Conservation (phyloP, 768 basidiomycete genomes). For the Termitomyces bulborhizus region DNA sequence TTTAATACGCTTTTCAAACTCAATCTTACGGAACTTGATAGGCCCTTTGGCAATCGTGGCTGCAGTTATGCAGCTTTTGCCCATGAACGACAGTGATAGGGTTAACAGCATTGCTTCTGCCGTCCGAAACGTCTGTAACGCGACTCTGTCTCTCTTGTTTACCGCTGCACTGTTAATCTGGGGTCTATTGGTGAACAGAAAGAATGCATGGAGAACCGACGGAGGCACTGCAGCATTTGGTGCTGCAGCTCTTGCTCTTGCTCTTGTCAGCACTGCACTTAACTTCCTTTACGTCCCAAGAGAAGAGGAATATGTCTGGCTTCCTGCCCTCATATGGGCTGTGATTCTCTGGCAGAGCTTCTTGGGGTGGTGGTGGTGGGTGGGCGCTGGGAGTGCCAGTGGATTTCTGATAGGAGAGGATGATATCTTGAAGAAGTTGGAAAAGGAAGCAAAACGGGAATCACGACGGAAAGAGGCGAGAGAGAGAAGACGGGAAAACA, state of each 20-base stretch:
- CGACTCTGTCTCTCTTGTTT: slow-evolving; percentile 92
- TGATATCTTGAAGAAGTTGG: slow-evolving; percentile 62
- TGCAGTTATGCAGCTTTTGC: slow-evolving; percentile 78
- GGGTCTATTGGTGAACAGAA: slow-evolving; percentile 87
- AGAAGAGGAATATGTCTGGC: slow-evolving; percentile 87
- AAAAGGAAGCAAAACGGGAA: slow-evolving; percentile 48
- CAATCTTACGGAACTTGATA: slow-evolving; percentile 16
- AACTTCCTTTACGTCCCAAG: slow-evolving; percentile 83
- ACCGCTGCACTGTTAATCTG: slow-evolving; percentile 85
- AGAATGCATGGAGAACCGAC: slow-evolving; percentile 92
- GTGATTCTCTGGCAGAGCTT: slow-evolving; percentile 97
- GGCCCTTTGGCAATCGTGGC: slow-evolving; percentile 84
- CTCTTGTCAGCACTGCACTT: slow-evolving; percentile 74
- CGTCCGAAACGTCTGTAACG: slow-evolving; percentile 92
- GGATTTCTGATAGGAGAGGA: slow-evolving; percentile 29
- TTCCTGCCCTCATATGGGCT: slow-evolving; percentile 84
- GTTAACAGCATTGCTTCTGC: slow-evolving; percentile 59
- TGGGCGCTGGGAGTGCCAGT: slow-evolving; percentile 83
- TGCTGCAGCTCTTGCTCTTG: slow-evolving; percentile 74
- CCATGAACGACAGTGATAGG: slow-evolving; percentile 40
- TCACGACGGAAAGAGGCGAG: slow-evolving; percentile 37
- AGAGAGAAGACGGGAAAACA: slow-evolving; percentile 44
- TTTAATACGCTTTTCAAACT: neutral
- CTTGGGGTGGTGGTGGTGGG: slow-evolving; percentile 99
- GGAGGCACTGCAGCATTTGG: slow-evolving; percentile 97